A percentile compares a stretch with the other conserved stretches of the same genome.
These are phyloP conservation scores for Allium sativum DNA, from an alignment of 106 monocot genomes.

Conservation along the genomic window DNA sequence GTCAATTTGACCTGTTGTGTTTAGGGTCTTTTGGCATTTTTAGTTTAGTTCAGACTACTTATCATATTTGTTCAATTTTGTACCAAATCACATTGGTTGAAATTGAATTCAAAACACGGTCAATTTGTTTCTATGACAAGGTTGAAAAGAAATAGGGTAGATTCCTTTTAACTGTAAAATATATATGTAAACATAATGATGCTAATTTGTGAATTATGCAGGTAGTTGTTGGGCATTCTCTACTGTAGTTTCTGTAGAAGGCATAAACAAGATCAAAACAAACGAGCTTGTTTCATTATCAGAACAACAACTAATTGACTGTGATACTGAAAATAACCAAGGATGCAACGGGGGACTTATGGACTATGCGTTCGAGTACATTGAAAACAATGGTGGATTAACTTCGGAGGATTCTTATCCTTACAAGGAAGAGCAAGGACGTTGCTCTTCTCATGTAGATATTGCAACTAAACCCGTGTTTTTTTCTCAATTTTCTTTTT, in stretches of 20 bases:
- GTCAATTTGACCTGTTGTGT: no score
- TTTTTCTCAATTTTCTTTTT: not conserved
- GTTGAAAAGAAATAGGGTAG: no score
- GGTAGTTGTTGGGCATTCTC: slow-evolving; percentile 65
- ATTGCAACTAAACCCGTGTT: not conserved
- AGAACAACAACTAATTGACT: slow-evolving; percentile 41
- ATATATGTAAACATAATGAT: no score
- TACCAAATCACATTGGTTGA: no score
- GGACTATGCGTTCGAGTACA: slow-evolving; percentile 41
- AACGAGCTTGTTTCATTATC: slow-evolving; percentile 27
- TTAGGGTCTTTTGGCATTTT: no score
- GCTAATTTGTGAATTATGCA: slow-evolving; percentile 7
- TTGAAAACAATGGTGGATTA: slow-evolving; percentile 26
- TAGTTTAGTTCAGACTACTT: no score
- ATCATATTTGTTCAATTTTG: no score
- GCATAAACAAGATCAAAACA: slow-evolving; percentile 34
- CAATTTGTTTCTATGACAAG: no score
- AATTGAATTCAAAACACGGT: no score
- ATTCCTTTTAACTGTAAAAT: no score
- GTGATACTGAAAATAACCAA: slow-evolving; percentile 3
- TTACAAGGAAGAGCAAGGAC: slow-evolving; percentile 14
- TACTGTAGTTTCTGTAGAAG: slow-evolving; percentile 28
- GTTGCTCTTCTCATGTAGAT: slow-evolving; percentile 18
- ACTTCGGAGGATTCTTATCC: slow-evolving; percentile 32
- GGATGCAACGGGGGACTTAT: slow-evolving; percentile 36